Base-by-base conservation (phyloP, 2,329 filamentous ascomycete genomes). In the Rhexocercosporidium sp. region DNA sequence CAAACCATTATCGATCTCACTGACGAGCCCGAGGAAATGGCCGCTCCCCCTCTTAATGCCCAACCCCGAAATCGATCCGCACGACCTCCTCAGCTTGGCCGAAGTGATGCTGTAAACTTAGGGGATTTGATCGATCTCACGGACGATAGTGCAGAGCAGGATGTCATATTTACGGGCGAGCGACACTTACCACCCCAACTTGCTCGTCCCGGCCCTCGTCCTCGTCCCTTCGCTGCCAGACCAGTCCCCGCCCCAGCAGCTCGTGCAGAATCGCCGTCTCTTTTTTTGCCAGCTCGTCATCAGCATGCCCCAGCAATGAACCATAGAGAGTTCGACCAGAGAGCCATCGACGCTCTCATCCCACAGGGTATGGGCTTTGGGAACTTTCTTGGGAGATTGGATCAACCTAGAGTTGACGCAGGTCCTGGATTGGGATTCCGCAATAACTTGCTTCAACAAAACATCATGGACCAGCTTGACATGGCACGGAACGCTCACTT, bases 81-180 rank as follows among this genome's bases (percentile, higher is more conserved):
- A 22, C 66, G 71, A 62, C 75, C 72, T 46, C 72, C 74, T 60
- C 72, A 71, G 29, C 68, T 77, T 27, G 74, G 69, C n/a, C 70
- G 75, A 66, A 76, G 71, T 61, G 73, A 76, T 70, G 69, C 70
- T 25, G 41, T 68, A 20, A 66, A 62, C 8, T 27, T 75, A 12
- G 68, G 62, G n/a, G 68, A 73, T 20, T 76, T 86, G 31, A 86
- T 88, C 62, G 86, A 88, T 72, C 79, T 88, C 11, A 88, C 85
- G 2, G 77, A 77, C 29, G 84, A 86, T 66, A 79, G 79, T 7
- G 77, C 78, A 12, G 79, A 80, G 16, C 61, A 70, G 27, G 77
- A 79, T 5, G 61, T 77, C 41, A 75, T 78, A 1, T 71, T 79
- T 7, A 73, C 73, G 72, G 59, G 69, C 71, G 62, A 53, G 71